These are phyloP conservation scores for Cenchrus fungigraminus DNA, from an alignment of 176 grass and related monocot species.

Conservation along the genomic window DNA sequence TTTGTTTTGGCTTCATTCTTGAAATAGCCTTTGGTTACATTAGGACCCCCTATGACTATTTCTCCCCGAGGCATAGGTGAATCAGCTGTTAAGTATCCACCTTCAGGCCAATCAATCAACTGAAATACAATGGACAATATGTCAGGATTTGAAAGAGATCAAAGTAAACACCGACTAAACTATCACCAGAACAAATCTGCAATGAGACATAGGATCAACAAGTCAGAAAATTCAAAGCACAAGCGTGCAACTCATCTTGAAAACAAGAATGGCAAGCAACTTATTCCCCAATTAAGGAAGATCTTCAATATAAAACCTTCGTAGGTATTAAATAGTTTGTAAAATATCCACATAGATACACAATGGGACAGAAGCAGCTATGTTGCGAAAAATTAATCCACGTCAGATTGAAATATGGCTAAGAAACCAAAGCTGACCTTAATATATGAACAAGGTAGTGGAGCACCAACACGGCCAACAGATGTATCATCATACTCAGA, in stretches of 20 bases:
- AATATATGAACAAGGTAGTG: slow-evolving; percentile 85
- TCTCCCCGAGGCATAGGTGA: slow-evolving; percentile 91
- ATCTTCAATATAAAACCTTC: slow-evolving; percentile 22
- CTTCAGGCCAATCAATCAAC: slow-evolving; percentile 90
- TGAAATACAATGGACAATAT: slow-evolving; percentile 48
- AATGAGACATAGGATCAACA: neutral
- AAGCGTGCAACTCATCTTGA: slow-evolving; percentile 1
- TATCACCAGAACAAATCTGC: neutral
- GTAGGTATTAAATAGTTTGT: neutral
- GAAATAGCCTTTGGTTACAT: slow-evolving; percentile 92
- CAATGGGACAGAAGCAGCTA: slow-evolving; percentile 12
- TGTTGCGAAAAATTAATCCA: slow-evolving; percentile 22
- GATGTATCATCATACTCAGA: slow-evolving; percentile 90
- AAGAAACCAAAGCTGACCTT: slow-evolving; percentile 60
- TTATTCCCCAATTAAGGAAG: neutral
- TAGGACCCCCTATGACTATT: slow-evolving; percentile 93
- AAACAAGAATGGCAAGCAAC: neutral
- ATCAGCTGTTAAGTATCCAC: slow-evolving; percentile 86
- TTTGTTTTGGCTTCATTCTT: slow-evolving; percentile 93
- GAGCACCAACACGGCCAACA: slow-evolving; percentile 92
- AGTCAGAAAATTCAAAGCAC: slow-evolving; percentile 27
- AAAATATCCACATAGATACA: neutral
- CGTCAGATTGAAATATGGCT: neutral
- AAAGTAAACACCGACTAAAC: neutral
- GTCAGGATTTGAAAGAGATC: slow-evolving; percentile 25